phyloP scores from a whole-genome alignment of 106 monocot genomes.

The Iris macrosiphon region DNA sequence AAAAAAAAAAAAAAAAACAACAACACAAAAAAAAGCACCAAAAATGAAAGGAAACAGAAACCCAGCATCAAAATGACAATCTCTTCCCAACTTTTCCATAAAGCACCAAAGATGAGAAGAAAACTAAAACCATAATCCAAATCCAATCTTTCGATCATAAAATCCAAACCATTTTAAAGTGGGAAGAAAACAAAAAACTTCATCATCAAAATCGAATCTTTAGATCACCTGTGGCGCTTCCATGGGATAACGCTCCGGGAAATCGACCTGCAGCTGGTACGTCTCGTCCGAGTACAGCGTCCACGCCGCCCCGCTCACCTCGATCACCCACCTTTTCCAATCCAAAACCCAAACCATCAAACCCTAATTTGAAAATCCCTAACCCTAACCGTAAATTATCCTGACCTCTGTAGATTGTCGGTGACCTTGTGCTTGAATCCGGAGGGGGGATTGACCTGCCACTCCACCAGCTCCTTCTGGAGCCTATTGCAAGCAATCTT shows the following conservation, averaged over 20 bases:
- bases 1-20: too few relatives aligned
- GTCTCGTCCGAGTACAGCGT: conserved; percentile 18
- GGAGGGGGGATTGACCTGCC: conserved; percentile 50
- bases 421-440: conserved; percentile 57
- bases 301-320: conserved; percentile 17
- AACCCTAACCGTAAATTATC: not conserved
- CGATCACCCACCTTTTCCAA: conserved; percentile 22
- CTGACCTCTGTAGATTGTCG: conserved; percentile 43
- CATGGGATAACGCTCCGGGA: conserved; percentile 19
- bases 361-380: not conserved
- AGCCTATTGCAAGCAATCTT: conserved; percentile 51
- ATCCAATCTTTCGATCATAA: too few relatives aligned
- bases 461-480: conserved; percentile 55
- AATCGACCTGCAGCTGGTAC: conserved; percentile 28
- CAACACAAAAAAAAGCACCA: too few relatives aligned
- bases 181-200: not conserved
- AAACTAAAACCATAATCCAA: too few relatives aligned
- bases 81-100: too few relatives aligned
- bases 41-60: too few relatives aligned
- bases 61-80: too few relatives aligned
- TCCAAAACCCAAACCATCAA: conserved; percentile 1
- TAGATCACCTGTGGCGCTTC: conserved; percentile 4
- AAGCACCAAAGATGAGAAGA: too few relatives aligned
- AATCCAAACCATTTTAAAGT: too few relatives aligned
- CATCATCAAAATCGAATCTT: not conserved